Evolutionary conservation across 768 basidiomycete species (phyloP), one percentile per base, ranked within the genome.

Genomic region (Phylloporus arenicola): DNA sequence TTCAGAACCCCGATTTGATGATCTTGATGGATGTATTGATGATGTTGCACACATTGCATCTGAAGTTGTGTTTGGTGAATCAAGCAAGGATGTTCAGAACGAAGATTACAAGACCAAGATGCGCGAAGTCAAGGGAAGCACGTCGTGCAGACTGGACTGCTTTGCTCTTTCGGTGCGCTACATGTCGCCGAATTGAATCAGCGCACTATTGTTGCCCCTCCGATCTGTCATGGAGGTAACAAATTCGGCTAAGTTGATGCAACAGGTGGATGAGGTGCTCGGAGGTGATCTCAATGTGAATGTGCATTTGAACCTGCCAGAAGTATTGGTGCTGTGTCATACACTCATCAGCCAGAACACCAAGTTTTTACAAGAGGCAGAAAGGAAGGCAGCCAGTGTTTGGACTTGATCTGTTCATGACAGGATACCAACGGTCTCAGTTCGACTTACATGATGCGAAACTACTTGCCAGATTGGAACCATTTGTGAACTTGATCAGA

Each of bases 91-190:
- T 59, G 84, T 88, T 0, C 81, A 84, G 50, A 75, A 85, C 3
- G 92, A 93, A 58, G 94, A 86, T 22, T 97, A 95, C 81, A 91
- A 85, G 71, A 93, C 92, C 16, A 93, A 89, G 68, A 88, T 92
- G 82, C 80, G 88, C 19, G 95, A 99, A 71, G 95, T 94, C 25
- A 78, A 83, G 29, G 78, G 82, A 10, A 92, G 91, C 22, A 78
- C 84, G 3, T 81, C 89, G n/a, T 83, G 83, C 62, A 92, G 86
- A 2, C 71, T 95, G 29, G 92, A 98, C 63, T 84, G 88, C 0
- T 92, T 96, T 60, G 80, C 83, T 13, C 78, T 92, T 50, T 70
- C 90, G 29, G 86, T 95, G 10, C 84, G 84, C 54, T 75, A 80
- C 58, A 79, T 94, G 52, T 86, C 88, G 0, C 89, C 94, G 2